Base-by-base conservation (phyloP, 2,329 filamentous ascomycete genomes). In the Colletotrichum graminicola region DNA sequence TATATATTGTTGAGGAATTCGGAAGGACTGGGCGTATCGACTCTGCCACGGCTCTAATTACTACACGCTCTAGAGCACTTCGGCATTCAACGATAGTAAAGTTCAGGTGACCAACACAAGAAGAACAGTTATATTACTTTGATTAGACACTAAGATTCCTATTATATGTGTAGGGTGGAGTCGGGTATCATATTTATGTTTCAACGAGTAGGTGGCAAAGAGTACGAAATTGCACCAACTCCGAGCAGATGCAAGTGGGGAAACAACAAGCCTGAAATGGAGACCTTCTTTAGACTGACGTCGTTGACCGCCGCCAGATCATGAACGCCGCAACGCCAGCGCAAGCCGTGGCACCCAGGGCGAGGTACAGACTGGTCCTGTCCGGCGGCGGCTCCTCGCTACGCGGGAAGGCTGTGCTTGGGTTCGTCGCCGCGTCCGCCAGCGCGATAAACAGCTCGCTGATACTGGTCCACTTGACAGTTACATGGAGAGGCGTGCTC, bases 391-490 rank as follows among this genome's bases (percentile, higher is more conserved):
- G 94, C 76, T 97, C 95, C 74, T 97, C 94, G 65, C 89, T 93
- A 81, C 95, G 96, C 0, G 96, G 95, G 77, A 97, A 97, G 0
- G 92, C 95, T 0, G 91, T 93, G 76, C 91, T 94, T 0, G 96
- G 96, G 77, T 94, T 94, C 55, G 95, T 96, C 7, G 95, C 95
- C 51, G 94, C 93, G 82, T 98, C 96, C 8, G 96, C 96, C 67
- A 98, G 88, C 45, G 89, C 91, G 32, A 98, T 94, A 81, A 98
- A 99, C 45, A 98, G 88, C 81, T 99, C 96, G 74, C 92, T 93
- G 75, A 98, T 97, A 77, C 93, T 97, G 77, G 89, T 91, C 96
- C 96, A 99, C 8, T 92, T 96, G 39, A 96, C 94, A 78, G 94
- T 97, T 64, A 98, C 96, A 82, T 99, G 97, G 51, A 98, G 84